A percentile compares a stretch with the other conserved stretches of the same genome.
phyloP scores from a whole-genome alignment of 345 rosid species.

The Syzygium grande region DNA sequence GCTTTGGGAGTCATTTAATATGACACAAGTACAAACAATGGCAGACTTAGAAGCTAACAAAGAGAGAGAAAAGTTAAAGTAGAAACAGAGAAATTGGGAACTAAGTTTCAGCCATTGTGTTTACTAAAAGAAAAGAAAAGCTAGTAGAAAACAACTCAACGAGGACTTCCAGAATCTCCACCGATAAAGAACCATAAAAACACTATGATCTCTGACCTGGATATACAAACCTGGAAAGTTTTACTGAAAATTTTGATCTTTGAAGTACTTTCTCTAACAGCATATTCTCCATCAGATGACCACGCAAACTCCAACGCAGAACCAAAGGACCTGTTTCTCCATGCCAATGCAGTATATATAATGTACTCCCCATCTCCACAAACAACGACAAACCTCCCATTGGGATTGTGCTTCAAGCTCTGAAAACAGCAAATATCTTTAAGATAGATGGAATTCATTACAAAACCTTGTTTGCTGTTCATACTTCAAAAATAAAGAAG shows the following conservation, averaged over 20 bases:
- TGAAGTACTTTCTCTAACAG: slow-evolving; percentile 94
- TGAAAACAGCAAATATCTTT: slow-evolving; percentile 11
- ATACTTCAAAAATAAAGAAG: not conserved
- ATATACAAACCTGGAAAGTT: slow-evolving; percentile 76
- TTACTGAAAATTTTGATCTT: slow-evolving; percentile 87
- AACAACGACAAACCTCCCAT: slow-evolving; percentile 95
- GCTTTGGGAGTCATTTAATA: not conserved
- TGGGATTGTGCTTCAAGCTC: slow-evolving; percentile 98
- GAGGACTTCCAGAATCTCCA: not conserved
- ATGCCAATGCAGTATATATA: slow-evolving; percentile 95
- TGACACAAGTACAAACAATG: not conserved
- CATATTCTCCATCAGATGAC: slow-evolving; percentile 98
- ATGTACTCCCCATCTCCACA: slow-evolving; percentile 99
- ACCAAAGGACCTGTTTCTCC: slow-evolving; percentile 99
- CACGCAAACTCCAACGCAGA: slow-evolving; percentile 94
- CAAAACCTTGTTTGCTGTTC: not conserved
- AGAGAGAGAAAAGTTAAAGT: not conserved
- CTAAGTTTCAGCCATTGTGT: not conserved
- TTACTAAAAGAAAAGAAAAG: not conserved
- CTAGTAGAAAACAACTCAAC: not conserved
- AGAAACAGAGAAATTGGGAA: not conserved
- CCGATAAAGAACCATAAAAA: not conserved
- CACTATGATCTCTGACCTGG: not conserved
- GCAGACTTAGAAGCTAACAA: not conserved
- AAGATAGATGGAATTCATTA: not conserved